Percentiles rank a stretch among this genome's conserved stretches.
phyloP scores from a whole-genome alignment of 495 filamentous ascomycete genomes.

The Margaritispora aquatica region DNA sequence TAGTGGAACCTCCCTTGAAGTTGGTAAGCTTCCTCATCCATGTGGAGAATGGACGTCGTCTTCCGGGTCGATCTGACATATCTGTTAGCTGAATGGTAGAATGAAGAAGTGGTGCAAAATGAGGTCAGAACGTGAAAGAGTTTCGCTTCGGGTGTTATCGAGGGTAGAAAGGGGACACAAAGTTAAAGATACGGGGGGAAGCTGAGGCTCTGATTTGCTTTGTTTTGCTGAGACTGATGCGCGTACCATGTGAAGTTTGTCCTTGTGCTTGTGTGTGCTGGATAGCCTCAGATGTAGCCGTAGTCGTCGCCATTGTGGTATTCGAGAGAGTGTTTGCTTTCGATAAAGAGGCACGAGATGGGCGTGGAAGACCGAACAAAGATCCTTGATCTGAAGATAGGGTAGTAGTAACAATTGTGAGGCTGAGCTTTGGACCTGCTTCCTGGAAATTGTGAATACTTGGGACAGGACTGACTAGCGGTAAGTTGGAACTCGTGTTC shows the following conservation, averaged over 20 bases:
- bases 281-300: conserved; percentile 59
- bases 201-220: neutral
- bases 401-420: too few relatives aligned
- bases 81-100: conserved; percentile 11
- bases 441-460: too few relatives aligned
- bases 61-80: conserved; percentile 34
- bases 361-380: too few relatives aligned
- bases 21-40: conserved; percentile 94
- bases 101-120: conserved; percentile 11
- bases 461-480: too few relatives aligned
- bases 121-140: neutral
- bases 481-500: too few relatives aligned
- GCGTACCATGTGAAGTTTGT: conserved; percentile 47
- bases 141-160: conserved; percentile 8
- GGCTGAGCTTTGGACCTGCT: too few relatives aligned
- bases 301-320: neutral
- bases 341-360: too few relatives aligned
- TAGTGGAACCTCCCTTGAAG: conserved; percentile 54
- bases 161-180: neutral
- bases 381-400: too few relatives aligned
- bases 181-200: neutral
- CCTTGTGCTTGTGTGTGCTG: conserved; percentile 35
- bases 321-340: too few relatives aligned
- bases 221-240: conserved; percentile 1
- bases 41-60: conserved; percentile 79